Evolutionary conservation across 2,329 filamentous ascomycete species (phyloP), one percentile per base, ranked within the genome.

Genomic region (Blastomyces gilchristii): DNA sequence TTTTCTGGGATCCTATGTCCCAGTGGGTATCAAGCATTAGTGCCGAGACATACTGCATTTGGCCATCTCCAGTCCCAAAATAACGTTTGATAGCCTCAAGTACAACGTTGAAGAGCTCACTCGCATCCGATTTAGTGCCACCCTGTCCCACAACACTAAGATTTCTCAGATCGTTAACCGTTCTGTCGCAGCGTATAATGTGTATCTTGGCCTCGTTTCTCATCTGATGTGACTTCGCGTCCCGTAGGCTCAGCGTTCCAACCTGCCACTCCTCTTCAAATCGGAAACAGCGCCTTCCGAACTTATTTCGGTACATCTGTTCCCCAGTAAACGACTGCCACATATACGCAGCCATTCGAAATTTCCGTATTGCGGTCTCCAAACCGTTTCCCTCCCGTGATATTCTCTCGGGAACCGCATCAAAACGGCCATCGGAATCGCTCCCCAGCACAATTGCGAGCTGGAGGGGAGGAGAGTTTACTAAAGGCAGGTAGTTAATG

Each of bases 301-400:
- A 85, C 65, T 88, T 89, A 73, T 96, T 89, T 66, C 91, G 87
- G 74, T 85, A 88, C 93, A 97, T 97, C 73, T 97, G 92, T 74
- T 99, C 94, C 7, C 90, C 91, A 0, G 93, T 97, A 71, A 96
- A 97, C 8, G 92, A 91, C 74, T 99, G 94, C 92, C 94, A 97
- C 16, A 97, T 81, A 73, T 97, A 97, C 31, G 91, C 93, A 22
- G 91, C 88, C 89, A 96, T 97, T 66, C 92, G 85, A 73, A 94
- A 97, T 73, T 99, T 99, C 70, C 85, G 85, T 2, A 96, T 82
- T 0, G 94, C 94, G 8, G 85, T 85, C 12, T 92, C 87, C 45
- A 97, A 73, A 1, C 83, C 83, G 74, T 96, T 96, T 22, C 90
- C 92, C 79, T 96, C 92, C 68, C 83, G 86, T 74, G 89, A 85